Evolutionary conservation across 805 yeast genomes (phyloP), one percentile per base, ranked within the genome.

Genomic region (Saccharomyces eubayanus): DNA sequence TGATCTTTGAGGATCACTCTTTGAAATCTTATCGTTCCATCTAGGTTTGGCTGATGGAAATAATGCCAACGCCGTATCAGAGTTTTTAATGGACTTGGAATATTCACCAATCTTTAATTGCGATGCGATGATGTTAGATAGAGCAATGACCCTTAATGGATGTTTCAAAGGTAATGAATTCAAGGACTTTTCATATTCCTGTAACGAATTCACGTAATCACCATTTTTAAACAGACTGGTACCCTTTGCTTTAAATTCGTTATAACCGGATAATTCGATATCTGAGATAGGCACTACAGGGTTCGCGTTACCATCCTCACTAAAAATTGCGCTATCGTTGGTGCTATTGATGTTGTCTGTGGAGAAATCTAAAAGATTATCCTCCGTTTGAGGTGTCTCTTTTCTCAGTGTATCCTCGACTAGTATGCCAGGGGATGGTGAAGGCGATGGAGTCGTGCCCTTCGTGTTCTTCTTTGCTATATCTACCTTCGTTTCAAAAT

Each of bases 71-170:
- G 76, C 76, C 6, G 56, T 48, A 1, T 63, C 57, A 2, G 75
- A 63, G 43, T 67, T 57, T 3, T 62, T 60, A 3, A 74, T 41
- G 58, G 70, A 60, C 51, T 62, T 59, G 36, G 50, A 80, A 52
- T 86, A 77, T 59, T 87, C 83, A 1, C 97, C 97, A 0, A 81
- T 68, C 63, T 87, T 89, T 36, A 82, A 72, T 40, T 74, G 75
- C 5, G 87, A 81, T 0, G 84, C 76, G 0, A 94, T 83, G 29
- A 92, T 74, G 67, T 94, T 94, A 0, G 97, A 87, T 50, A 76
- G 76, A 2, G 89, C 79, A 21, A 91, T 74, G 2, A 91, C 77
- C 16, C 85, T 76, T 41, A 84, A 74, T 30, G 83, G 77, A 67
- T 92, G 96, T 9, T 73, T 72, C 1, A 64, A 59, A 0, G 96